A percentile compares a stretch with the other conserved stretches of the same genome.
Conservation (phyloP, 495 filamentous ascomycete species). For the Xylaria scruposa region DNA sequence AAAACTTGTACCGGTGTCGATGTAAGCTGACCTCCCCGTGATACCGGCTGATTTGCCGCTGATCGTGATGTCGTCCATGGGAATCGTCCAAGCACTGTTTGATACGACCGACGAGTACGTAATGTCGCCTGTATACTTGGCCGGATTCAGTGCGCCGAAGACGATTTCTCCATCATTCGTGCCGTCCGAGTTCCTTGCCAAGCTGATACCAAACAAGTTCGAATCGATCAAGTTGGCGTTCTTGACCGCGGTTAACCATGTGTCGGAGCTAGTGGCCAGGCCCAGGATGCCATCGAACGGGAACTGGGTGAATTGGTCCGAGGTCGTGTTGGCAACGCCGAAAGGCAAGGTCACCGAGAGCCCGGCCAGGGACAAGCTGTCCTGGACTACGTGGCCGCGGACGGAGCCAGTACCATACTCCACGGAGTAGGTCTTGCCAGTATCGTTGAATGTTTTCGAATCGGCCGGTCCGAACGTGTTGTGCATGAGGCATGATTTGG, state of each 20-base stretch:
- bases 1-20: conserved; percentile 84
- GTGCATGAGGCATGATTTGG: conserved; percentile 66
- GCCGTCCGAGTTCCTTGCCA: conserved; percentile 68
- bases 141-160: conserved; percentile 72
- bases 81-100: conserved; percentile 68
- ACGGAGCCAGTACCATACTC: conserved; percentile 76
- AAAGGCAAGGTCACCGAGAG: conserved; percentile 67
- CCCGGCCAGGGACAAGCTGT: conserved; percentile 69
- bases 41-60: conserved; percentile 61
- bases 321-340: conserved; percentile 70
- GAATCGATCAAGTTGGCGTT: conserved; percentile 61
- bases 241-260: conserved; percentile 68
- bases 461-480: conserved; percentile 67
- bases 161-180: conserved; percentile 75
- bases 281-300: conserved; percentile 90
- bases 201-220: conserved; percentile 71
- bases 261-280: conserved; percentile 67
- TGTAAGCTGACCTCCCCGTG: conserved; percentile 63
- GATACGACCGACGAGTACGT: conserved; percentile 61
- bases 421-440: conserved; percentile 61
- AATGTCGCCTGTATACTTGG: conserved; percentile 70
- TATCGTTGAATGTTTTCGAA: conserved; percentile 62
- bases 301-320: conserved; percentile 72
- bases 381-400: conserved; percentile 65
- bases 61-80: conserved; percentile 66